phyloP scores from a whole-genome alignment of 805 yeast genomes.

The Clavispora fructus region DNA sequence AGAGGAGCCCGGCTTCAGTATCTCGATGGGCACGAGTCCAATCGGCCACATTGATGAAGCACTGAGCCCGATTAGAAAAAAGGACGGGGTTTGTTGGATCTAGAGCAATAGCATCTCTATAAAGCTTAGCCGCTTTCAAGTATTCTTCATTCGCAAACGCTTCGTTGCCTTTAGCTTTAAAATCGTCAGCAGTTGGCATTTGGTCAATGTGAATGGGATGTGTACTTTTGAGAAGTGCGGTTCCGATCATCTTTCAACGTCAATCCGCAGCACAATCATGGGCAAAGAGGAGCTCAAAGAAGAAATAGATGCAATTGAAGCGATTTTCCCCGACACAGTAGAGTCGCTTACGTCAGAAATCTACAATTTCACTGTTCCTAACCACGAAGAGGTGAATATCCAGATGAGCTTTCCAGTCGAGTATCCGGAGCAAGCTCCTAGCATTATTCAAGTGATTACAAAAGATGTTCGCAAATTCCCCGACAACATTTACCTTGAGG shows the following conservation, averaged over 20 bases:
- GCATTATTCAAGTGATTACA: constrained; percentile 50
- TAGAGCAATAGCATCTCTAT: constrained; percentile 49
- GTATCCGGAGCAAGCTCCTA: constrained; percentile 68
- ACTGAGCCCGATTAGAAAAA: constrained; percentile 65
- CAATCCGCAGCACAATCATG: neutral
- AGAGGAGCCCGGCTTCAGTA: constrained; percentile 44
- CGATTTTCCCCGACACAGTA: constrained; percentile 73
- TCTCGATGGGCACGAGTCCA: constrained; percentile 47
- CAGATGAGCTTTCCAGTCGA: constrained; percentile 64
- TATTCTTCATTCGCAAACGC: constrained; percentile 45
- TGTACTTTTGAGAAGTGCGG: neutral
- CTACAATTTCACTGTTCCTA: constrained; percentile 51
- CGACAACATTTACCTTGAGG: constrained; percentile 39
- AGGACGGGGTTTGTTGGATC: constrained; percentile 50
- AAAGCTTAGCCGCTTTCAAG: constrained; percentile 46
- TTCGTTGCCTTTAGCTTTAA: constrained; percentile 47
- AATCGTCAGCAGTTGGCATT: constrained; percentile 21
- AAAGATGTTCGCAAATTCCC: constrained; percentile 32
- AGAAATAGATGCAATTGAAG: constrained; percentile 78
- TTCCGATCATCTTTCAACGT: neutral
- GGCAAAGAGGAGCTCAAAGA: constrained; percentile 48
- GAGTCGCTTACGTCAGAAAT: constrained; percentile 32
- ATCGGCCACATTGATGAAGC: constrained; percentile 48
- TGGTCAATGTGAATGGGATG: neutral
- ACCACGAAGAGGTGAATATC: constrained; percentile 54